These are phyloP conservation scores for Epichloe gansuensis DNA, from an alignment of 2,329 filamentous ascomycete genomes.

Conservation along the genomic window DNA sequence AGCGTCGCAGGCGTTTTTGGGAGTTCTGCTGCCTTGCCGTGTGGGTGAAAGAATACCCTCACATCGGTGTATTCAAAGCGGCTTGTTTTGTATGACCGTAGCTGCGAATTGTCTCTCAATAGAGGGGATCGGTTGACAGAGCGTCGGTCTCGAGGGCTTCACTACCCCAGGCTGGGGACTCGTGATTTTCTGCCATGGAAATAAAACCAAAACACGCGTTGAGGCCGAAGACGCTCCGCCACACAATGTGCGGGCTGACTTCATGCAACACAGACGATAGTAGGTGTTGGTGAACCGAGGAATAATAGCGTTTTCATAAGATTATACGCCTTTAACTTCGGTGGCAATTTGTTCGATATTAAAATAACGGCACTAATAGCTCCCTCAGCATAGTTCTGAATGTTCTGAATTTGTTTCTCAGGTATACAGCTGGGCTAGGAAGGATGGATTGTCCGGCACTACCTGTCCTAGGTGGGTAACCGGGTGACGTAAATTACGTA, in stretches of 20 bases:
- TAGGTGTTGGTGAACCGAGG: background rate
- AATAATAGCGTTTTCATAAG: no score
- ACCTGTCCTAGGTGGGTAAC: background rate
- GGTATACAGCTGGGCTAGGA: background rate
- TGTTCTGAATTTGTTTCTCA: background rate
- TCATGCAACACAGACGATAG: background rate
- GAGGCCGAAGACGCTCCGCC: background rate
- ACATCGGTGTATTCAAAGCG: slow-evolving; percentile 61
- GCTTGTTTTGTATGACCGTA: slow-evolving; percentile 60
- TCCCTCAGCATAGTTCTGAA: background rate
- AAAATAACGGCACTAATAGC: no score
- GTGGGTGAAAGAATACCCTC: slow-evolving; percentile 72
- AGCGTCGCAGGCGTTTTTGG: slow-evolving; percentile 47
- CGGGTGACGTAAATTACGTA: background rate
- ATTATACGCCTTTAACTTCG: background rate
- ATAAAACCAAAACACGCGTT: background rate
- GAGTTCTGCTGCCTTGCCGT: slow-evolving; percentile 72
- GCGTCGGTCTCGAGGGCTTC: slow-evolving; percentile 20
- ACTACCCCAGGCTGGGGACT: background rate
- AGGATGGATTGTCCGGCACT: background rate
- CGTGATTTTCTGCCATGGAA: slow-evolving; percentile 1
- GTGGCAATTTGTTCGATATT: background rate
- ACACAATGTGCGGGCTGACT: background rate
- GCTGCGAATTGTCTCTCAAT: slow-evolving; percentile 61
- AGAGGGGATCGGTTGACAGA: slow-evolving; percentile 62